These are phyloP conservation scores for Chrysanthemum seticuspe DNA, from an alignment of 129 eudicot genomes.

Conservation along the genomic window DNA sequence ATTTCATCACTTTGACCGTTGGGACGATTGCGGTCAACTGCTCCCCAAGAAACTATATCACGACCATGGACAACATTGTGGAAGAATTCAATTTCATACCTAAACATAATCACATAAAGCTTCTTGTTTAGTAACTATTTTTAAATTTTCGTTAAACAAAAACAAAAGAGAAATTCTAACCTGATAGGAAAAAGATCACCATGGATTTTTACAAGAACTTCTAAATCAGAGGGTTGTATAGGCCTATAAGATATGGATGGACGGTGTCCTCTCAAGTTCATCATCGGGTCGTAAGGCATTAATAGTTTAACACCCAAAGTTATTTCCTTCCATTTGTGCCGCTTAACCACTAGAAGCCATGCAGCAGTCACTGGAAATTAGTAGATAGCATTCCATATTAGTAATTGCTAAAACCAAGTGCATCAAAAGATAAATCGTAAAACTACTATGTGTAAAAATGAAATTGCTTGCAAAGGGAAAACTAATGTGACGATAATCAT, in stretches of 20 bases:
- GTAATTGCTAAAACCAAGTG: slow-evolving; percentile 23
- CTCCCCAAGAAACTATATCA: slow-evolving; percentile 97
- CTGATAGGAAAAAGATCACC: slow-evolving; percentile 89
- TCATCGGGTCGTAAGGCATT: slow-evolving; percentile 50
- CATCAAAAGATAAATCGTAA: slow-evolving; percentile 7
- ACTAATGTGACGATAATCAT: neutral
- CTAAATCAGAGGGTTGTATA: slow-evolving; percentile 68
- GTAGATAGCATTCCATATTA: slow-evolving; percentile 19
- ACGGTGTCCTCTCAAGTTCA: slow-evolving; percentile 46
- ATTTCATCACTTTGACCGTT: slow-evolving; percentile 71
- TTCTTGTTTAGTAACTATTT: slow-evolving; percentile 12
- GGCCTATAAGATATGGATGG: slow-evolving; percentile 75
- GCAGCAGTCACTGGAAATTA: slow-evolving; percentile 30
- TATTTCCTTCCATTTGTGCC: slow-evolving; percentile 52
- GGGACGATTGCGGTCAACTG: slow-evolving; percentile 84
- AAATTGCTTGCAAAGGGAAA: neutral
- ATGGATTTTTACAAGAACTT: slow-evolving; percentile 67
- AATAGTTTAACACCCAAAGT: slow-evolving; percentile 33
- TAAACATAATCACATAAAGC: slow-evolving; percentile 35
- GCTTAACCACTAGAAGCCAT: slow-evolving; percentile 45
- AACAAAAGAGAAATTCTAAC: slow-evolving; percentile 33
- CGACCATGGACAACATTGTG: slow-evolving; percentile 83
- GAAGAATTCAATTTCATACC: slow-evolving; percentile 89
- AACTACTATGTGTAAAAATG: neutral
- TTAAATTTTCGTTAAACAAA: neutral